Base-by-base conservation (phyloP, 139 green algal species). In the Chlamydomonas incerta region DNA sequence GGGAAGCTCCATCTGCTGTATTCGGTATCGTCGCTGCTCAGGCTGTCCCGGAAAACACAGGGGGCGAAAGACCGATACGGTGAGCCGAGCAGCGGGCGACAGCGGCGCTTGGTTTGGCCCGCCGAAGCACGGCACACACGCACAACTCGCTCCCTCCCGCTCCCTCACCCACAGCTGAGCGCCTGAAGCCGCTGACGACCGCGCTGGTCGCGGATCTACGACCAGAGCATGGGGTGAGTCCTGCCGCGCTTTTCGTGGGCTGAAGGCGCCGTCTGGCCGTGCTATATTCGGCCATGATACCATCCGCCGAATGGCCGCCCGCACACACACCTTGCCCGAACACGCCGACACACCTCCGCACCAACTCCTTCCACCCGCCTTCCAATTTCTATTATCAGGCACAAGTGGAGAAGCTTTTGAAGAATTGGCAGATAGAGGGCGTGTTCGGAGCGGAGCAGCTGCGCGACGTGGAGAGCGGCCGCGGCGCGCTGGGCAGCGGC, bases 1-100 rank as follows among this genome's bases (percentile, higher is more conserved):
- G 66, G n/a, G 35, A 70, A 69, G 37, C 80, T 85, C 9, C 63
- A 85, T n/a, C 33, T 85, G 50, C 50, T 76, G 5, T 85, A 85
- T 34, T 41, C 33, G 3, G 33, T 50, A 24, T 75, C 62, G 2
- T 15, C 41, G 21, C 24, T 85, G 2, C 21, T 76, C 33, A 67
- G 80, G 9, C 34, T 68, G 23, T 70, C 67, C 0, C 69, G 80
- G 13, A 85, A 85, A 58, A 67, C 76, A 31, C 80, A 74, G 20
- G 67, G 50, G 21, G 15, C 23, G 28, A 31, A 50, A 33, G 50
- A 74, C 41, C 50, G 67, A 29, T 85, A 85, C 28, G 79, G 79
- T 85, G 41, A 85, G 76, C 55, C n/a, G 55, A 24, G 23, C 24
- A n/a, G 17, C 55, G 55, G 55, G 18, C 2, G 18, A 60, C 55